These are phyloP conservation scores for Plasmopara muralis DNA, from an alignment of 352 stramenopile species.

Conservation along the genomic window DNA sequence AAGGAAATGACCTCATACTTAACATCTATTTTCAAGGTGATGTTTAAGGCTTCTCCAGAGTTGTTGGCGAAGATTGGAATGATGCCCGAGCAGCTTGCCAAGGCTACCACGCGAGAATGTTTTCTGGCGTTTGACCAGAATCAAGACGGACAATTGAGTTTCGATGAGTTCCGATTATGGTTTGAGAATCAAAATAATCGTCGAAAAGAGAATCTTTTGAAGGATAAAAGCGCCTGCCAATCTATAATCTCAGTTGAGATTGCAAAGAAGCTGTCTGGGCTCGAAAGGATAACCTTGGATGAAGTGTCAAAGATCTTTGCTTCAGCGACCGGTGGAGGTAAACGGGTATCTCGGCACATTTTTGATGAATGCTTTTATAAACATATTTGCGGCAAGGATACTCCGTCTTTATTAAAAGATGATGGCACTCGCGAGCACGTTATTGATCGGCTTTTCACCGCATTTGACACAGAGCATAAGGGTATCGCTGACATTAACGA, in stretches of 20 bases:
- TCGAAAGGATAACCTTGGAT: slow-evolving; percentile 55
- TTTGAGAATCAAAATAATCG: slow-evolving; percentile 54
- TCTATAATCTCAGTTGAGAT: slow-evolving; percentile 52
- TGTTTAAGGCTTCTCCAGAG: slow-evolving; percentile 77
- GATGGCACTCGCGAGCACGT: slow-evolving; percentile 62
- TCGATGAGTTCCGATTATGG: slow-evolving; percentile 75
- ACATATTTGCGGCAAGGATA: slow-evolving; percentile 38
- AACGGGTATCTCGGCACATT: slow-evolving; percentile 51
- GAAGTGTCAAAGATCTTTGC: slow-evolving; percentile 56
- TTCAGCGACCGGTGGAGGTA: slow-evolving; percentile 34
- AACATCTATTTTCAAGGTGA: slow-evolving; percentile 78
- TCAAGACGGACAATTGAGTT: slow-evolving; percentile 64
- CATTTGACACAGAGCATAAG: slow-evolving; percentile 72
- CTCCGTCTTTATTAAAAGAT: slow-evolving; percentile 21
- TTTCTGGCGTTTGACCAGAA: slow-evolving; percentile 76
- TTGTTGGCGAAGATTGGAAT: slow-evolving; percentile 46
- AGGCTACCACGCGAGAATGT: slow-evolving; percentile 66
- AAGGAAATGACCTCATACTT: slow-evolving; percentile 82
- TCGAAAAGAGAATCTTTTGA: not conserved
- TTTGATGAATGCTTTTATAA: slow-evolving; percentile 79
- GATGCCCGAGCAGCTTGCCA: slow-evolving; percentile 55
- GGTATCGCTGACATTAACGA: slow-evolving; percentile 73
- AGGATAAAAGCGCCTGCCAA: not conserved
- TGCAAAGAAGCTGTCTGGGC: slow-evolving; percentile 61
- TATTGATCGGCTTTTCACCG: slow-evolving; percentile 64